phyloP scores from a whole-genome alignment of 352 stramenopile species.

The Phytophthora cajani region DNA sequence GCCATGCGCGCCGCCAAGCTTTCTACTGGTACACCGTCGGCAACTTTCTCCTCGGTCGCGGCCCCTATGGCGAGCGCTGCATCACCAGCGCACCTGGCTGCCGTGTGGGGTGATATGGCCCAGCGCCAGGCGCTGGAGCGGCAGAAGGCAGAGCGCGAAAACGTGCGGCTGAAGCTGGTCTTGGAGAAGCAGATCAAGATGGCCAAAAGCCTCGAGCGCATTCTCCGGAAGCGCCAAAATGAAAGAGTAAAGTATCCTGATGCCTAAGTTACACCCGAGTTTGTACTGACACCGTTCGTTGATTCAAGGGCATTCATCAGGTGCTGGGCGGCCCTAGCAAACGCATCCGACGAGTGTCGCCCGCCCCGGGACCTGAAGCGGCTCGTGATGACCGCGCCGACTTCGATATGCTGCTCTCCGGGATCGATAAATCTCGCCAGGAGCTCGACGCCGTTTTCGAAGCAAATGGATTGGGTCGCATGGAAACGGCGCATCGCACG shows the following conservation, averaged over 20 bases:
- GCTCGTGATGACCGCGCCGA: conserved; percentile 32
- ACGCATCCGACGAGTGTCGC: conserved; percentile 33
- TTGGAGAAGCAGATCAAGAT: conserved; percentile 62
- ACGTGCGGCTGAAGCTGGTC: conserved; percentile 51
- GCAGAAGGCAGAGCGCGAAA: conserved; percentile 53
- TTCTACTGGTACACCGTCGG: conserved; percentile 16
- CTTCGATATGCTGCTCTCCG: conserved; percentile 40
- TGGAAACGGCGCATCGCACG: conserved; percentile 40
- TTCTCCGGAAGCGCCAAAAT: conserved; percentile 45
- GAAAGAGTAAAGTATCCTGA: conserved; percentile 40
- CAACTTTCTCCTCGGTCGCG: conserved; percentile 37
- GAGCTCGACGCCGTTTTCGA: conserved; percentile 46
- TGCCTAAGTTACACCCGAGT: conserved; percentile 19
- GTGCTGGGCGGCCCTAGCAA: conserved; percentile 35
- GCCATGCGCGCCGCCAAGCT: conserved; percentile 17
- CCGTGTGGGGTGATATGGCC: conserved; percentile 56
- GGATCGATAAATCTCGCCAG: conserved; percentile 36
- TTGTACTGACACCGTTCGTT: conserved; percentile 32
- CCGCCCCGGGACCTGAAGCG: conserved; percentile 16
- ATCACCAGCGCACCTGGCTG: conserved; percentile 27
- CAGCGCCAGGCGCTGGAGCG: conserved; percentile 43
- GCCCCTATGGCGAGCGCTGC: conserved; percentile 20
- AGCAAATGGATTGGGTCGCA: conserved; percentile 40
- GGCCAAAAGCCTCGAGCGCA: conserved; percentile 47
- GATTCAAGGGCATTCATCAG: conserved; percentile 35